These are phyloP conservation scores for Candida quercuum DNA, from an alignment of 805 yeast genomes.

Conservation along the genomic window DNA sequence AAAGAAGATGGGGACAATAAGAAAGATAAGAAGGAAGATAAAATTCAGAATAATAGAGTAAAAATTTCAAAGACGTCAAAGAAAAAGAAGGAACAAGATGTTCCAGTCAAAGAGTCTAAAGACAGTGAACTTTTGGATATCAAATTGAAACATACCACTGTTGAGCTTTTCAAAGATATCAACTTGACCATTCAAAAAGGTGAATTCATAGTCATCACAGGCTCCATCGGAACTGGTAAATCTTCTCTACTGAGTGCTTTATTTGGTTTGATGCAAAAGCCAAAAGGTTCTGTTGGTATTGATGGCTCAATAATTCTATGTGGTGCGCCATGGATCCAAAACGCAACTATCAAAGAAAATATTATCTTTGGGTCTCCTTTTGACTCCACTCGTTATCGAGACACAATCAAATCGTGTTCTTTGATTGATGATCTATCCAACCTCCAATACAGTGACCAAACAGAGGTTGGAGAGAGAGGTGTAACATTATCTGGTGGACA, in stretches of 20 bases:
- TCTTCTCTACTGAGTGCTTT: conserved; percentile 5
- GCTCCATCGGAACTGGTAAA: conserved; percentile 62
- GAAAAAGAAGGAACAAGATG: too few species aligned
- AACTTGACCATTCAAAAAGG: conserved; percentile 15
- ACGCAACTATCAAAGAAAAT: conserved; percentile 83
- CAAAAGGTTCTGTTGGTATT: conserved; percentile 39
- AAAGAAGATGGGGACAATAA: not conserved
- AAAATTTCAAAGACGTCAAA: too few species aligned
- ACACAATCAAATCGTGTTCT: conserved; percentile 80
- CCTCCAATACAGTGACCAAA: conserved; percentile 79
- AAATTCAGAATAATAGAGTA: too few species aligned
- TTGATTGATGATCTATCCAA: conserved; percentile 65
- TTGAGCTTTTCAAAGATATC: conserved; percentile 25
- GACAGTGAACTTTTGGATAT: too few species aligned
- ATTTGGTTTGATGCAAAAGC: conserved; percentile 40
- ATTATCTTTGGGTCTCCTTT: conserved; percentile 78
- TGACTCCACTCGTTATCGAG: conserved; percentile 70
- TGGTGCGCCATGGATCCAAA: conserved; percentile 82
- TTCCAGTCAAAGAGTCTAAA: too few species aligned
- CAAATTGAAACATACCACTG: not conserved
- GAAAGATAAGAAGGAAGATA: too few species aligned
- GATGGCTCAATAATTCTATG: conserved; percentile 44
- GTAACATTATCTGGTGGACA: conserved; percentile 94
- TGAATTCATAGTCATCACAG: conserved; percentile 7
- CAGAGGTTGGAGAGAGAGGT: conserved; percentile 94